phyloP scores from a whole-genome alignment of 1,284 basidiomycete species.

The Naganishia cerealis region DNA sequence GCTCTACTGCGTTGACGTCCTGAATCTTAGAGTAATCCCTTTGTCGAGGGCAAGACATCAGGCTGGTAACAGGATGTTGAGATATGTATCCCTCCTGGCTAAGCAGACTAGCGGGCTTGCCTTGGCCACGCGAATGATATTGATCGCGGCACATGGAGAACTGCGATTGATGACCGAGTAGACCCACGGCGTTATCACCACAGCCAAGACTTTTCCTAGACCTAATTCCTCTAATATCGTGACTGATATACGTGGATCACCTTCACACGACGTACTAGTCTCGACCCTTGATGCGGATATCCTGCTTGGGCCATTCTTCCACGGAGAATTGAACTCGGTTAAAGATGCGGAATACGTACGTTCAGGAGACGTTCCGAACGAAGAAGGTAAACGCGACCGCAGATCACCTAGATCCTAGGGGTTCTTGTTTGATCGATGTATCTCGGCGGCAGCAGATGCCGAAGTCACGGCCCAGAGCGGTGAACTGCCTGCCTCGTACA shows the following conservation, averaged over 20 bases:
- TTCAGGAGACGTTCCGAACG: neutral
- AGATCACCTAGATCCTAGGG: neutral
- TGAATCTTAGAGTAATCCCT: no score
- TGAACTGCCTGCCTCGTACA: neutral
- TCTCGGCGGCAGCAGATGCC: no score
- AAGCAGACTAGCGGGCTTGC: neutral
- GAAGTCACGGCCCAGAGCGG: no score
- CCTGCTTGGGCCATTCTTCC: neutral
- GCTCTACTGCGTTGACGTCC: no score
- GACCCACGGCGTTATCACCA: neutral
- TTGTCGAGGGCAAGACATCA: neutral
- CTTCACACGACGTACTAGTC: neutral
- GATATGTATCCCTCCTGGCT: neutral
- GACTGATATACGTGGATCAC: neutral
- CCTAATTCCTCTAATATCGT: no score
- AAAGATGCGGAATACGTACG: slow-evolving; percentile 4
- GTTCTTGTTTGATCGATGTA: neutral
- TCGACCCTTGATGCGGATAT: neutral
- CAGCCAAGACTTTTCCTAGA: neutral
- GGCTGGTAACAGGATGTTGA: neutral
- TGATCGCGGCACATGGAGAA: neutral
- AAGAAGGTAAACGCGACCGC: neutral
- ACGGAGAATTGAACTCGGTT: neutral
- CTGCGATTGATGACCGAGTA: neutral
- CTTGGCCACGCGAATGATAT: neutral